Evolutionary conservation across 495 filamentous ascomycete genomes (phyloP), one percentile per base, ranked within the genome.

Genomic region (Neurospora sp.): DNA sequence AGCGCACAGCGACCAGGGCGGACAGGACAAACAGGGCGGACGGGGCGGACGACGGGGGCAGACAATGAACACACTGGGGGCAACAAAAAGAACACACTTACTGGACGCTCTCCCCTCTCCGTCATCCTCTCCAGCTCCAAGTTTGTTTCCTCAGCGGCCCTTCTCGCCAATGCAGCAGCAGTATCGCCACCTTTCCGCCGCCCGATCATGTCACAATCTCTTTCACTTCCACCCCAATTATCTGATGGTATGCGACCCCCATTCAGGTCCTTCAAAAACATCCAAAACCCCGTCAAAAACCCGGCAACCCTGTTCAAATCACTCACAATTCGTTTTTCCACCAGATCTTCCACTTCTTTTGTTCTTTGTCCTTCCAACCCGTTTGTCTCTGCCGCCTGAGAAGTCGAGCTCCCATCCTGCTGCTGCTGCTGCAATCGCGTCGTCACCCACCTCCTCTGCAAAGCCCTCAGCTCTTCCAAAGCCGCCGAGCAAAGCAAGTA

Each of bases 251-350:
- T 31, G 31, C 73, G 12, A 62, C 18, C 27, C 37, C 72, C 74
- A 2, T 72, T 74, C 14, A 72, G n/a, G n/a, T n/a, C 59, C 35
- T 78, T 74, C 46, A 81, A 66, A 0, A 79, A 41, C 20, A 71
- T 69, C 66, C 75, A 73, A 9, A 20, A 3, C 44, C 10, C 20
- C 20, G 10, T 54, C 46, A 54, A 23, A 23, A 14, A 1, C 20
- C 10, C 20, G 4, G 20, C 46, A 27, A 54, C n/a, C 46, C 75
- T 71, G 1, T 73, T 42, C 20, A 79, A 39, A 37, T 79, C 77
- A n/a, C 80, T 78, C 5, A 39, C 72, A 10, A 81, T 74, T 1
- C 72, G 73, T 1, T 74, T 72, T 1, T 83, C 0, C 11, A 86
- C 76, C 10, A 46, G 40, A 8, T 72, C 39, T 42, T 82, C 78